Evolutionary conservation across 106 monocot genomes (phyloP), one percentile per base, ranked within the genome.

Genomic region (Posidonia australis): DNA sequence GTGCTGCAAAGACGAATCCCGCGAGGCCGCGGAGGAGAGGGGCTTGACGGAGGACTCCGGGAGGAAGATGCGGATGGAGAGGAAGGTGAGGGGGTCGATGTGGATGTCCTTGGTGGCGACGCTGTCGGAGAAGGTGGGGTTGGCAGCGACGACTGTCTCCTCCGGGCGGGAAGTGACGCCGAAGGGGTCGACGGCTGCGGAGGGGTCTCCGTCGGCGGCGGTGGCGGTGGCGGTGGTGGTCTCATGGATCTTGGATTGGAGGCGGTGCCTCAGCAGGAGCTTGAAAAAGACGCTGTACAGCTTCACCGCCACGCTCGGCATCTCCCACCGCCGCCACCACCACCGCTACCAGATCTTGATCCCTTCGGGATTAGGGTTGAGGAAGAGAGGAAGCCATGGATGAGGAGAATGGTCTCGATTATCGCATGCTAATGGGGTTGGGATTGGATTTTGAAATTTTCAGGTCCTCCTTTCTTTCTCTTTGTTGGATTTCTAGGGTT

Each of bases 61-160:
- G 22, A 94, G 82, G 71, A 94, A 94, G 76, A 94, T 89, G 65
- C 93, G 89, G 71, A 94, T 53, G 72, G 89, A 84, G 79, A 94
- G 86, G 53, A 90, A 74, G 53, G 86, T 84, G 48, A 84, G 74
- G 55, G 89, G 94, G 72, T 89, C 86, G 64, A 89, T 86, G 79
- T 94, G 93, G 70, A 94, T 86, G 76, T 88, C 88, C 65, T 84
- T 88, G 52, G 88, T 88, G 51, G 88, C 88, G 56, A 83, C 79
- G 54, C 83, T 81, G 66, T 84, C 88, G 62, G 65, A 60, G 73
- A 84, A 84, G 57, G 76, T 74, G 25, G 88, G 81, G 60, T 76
- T 75, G 30, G 88, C 72, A 9, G 80, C 63, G 43, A 67, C 81
- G 25, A 70, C 53, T 20, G 83, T 30, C 51, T 88, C 83, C 13